A percentile compares a stretch with the other conserved stretches of the same genome.
These are phyloP conservation scores for Podospora conica DNA, from an alignment of 495 filamentous ascomycete species.

Conservation along the genomic window DNA sequence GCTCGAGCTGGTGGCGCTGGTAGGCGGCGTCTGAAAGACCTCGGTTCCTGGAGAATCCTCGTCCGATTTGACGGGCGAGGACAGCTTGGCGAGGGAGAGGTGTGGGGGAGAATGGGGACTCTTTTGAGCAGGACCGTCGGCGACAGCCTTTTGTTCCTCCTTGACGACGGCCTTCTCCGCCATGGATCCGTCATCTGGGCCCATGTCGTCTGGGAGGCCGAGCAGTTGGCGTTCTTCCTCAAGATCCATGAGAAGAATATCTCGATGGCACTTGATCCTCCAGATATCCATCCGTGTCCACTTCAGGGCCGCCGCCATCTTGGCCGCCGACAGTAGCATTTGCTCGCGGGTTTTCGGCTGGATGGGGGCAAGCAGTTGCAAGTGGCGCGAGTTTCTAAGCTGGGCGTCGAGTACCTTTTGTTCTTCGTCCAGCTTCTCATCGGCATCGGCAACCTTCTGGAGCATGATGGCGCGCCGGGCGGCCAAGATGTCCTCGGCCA, in stretches of 20 bases:
- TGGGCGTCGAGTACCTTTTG: conserved; percentile 75
- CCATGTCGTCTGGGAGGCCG: conserved; percentile 26
- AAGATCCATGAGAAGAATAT: conserved; percentile 78
- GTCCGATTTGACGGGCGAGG: conserved; percentile 27
- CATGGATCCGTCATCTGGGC: conserved; percentile 9
- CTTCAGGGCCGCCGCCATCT: conserved; percentile 82
- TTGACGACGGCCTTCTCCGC: conserved; percentile 20
- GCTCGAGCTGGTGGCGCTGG: conserved; percentile 36
- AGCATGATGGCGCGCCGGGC: conserved; percentile 76
- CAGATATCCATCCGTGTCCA: conserved; percentile 92
- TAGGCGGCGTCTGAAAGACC: conserved; percentile 43
- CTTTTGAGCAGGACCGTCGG: conserved; percentile 17
- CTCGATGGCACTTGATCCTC: conserved; percentile 83
- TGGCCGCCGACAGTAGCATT: conserved; percentile 74
- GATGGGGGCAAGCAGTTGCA: conserved; percentile 83
- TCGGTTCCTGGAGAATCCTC: conserved; percentile 29
- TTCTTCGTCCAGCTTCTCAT: conserved; percentile 67
- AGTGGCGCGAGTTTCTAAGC: conserved; percentile 84
- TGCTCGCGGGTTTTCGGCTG: conserved; percentile 80
- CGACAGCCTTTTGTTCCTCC: conserved; percentile 24
- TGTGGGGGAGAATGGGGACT: conserved; percentile 29
- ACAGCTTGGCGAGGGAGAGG: conserved; percentile 25
- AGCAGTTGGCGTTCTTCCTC: conserved; percentile 60
- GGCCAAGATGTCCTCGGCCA: conserved; percentile 73
- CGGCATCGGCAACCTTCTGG: conserved; percentile 73